Conservation (phyloP, 257 asterid species). For the Nicotiana tabacum region DNA sequence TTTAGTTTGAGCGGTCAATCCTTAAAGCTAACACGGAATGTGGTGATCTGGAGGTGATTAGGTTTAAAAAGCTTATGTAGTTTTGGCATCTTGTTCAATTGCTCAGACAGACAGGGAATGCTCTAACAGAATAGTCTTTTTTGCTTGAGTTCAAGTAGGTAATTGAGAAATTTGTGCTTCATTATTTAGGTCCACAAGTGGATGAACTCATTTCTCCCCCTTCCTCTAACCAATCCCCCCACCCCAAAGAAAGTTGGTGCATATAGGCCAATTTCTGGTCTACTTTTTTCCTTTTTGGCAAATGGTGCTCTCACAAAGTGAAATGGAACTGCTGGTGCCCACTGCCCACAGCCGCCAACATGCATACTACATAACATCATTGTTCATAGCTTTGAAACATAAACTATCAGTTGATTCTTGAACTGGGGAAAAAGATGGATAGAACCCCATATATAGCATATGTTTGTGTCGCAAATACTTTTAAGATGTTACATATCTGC, state of each 20-base stretch:
- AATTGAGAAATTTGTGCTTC: background rate
- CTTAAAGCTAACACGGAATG: background rate
- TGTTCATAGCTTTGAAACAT: conserved; percentile 4
- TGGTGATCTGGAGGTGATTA: background rate
- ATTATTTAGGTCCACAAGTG: background rate
- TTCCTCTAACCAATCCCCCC: background rate
- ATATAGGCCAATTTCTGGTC: background rate
- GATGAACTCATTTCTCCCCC: background rate
- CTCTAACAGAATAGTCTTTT: background rate
- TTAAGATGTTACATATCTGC: background rate
- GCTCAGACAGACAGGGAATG: background rate
- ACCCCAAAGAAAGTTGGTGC: background rate
- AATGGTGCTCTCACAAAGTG: background rate
- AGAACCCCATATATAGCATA: background rate
- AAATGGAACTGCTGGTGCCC: background rate
- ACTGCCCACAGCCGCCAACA: background rate
- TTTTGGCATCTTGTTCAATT: background rate
- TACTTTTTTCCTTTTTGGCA: background rate
- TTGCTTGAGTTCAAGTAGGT: background rate
- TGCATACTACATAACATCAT: background rate
- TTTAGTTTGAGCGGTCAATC: background rate
- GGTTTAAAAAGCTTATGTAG: background rate
- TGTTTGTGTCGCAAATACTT: background rate
- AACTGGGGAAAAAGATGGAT: background rate
- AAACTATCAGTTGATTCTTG: background rate